Evolutionary conservation across 2,329 filamentous ascomycete genomes (phyloP).

Genomic region (Dactylellina sp.): DNA sequence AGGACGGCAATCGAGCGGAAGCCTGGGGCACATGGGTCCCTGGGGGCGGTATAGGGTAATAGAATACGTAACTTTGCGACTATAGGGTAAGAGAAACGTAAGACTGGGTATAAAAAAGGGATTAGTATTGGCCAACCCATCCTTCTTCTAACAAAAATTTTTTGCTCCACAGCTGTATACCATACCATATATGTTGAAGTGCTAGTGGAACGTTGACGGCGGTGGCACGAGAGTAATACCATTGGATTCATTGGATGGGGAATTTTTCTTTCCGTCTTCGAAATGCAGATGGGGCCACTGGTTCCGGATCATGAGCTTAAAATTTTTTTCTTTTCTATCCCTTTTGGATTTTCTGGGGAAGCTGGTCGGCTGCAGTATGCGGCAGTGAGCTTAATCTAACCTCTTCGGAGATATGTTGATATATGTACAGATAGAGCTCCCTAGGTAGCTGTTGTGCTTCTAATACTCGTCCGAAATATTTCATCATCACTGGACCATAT

Average conservation of each 20-base stretch:
- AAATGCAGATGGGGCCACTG: no score
- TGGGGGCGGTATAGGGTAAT: constrained; percentile 46
- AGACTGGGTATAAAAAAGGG: not conserved
- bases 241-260: no score
- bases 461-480: constrained; percentile 1
- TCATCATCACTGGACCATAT: constrained; percentile 9
- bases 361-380: constrained; percentile 2
- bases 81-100: constrained; percentile 57
- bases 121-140: not conserved
- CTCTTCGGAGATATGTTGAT: constrained; percentile 20
- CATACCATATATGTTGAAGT: no score
- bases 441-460: not conserved
- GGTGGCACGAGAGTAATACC: no score
- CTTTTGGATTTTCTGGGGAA: not conserved
- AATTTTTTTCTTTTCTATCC: not conserved
- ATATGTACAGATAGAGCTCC: not conserved
- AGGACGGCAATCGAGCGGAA: constrained; percentile 37
- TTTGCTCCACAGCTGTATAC: no score
- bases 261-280: no score
- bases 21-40: not conserved
- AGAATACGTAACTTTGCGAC: constrained; percentile 52
- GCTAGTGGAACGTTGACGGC: no score
- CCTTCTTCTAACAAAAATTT: no score
- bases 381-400: constrained; percentile 49
- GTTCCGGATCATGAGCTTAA: constrained; percentile 4